Evolutionary conservation across 306 rosid species (phyloP).

Genomic region (Hippophae rhamnoides): DNA sequence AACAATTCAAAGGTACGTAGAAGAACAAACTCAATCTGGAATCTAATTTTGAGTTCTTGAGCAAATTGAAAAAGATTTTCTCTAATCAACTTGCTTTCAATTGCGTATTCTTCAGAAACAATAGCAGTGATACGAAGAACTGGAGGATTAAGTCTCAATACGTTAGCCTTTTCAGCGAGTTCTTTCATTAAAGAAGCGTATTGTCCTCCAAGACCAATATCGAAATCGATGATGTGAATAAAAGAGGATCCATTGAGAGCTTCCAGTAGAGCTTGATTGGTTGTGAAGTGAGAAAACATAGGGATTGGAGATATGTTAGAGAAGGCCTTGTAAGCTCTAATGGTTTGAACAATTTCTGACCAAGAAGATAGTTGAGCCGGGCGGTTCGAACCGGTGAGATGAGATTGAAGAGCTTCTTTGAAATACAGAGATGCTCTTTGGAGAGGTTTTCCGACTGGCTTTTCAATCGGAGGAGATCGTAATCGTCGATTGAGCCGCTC

Average conservation of each 20-base stretch:
- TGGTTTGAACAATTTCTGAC: constrained; percentile 63
- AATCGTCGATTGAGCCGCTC: constrained; percentile 70
- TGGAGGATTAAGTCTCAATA: constrained; percentile 25
- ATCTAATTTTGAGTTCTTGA: constrained; percentile 52
- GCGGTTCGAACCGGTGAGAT: constrained; percentile 49
- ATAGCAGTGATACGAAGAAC: constrained; percentile 59
- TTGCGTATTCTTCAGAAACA: constrained; percentile 56
- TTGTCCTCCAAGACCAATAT: constrained; percentile 74
- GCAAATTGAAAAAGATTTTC: constrained; percentile 70
- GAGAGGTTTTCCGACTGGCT: constrained; percentile 39
- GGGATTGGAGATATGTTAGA: constrained; percentile 67
- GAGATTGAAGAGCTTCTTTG: constrained; percentile 68
- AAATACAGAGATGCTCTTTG: constrained; percentile 62
- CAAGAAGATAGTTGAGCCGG: constrained; percentile 36
- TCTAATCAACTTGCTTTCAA: constrained; percentile 41
- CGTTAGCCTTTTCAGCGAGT: constrained; percentile 48
- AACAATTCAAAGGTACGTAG: constrained; percentile 42
- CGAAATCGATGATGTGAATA: constrained; percentile 76
- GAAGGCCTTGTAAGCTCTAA: constrained; percentile 57
- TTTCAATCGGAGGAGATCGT: constrained; percentile 21
- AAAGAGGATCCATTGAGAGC: constrained; percentile 37
- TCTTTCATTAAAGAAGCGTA: constrained; percentile 84
- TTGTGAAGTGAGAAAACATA: constrained; percentile 78
- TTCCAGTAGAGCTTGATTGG: constrained; percentile 79
- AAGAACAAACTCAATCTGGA: constrained; percentile 50